Conservation (phyloP, 371 early-diverging fungal species). For the Mortierella sp. region DNA sequence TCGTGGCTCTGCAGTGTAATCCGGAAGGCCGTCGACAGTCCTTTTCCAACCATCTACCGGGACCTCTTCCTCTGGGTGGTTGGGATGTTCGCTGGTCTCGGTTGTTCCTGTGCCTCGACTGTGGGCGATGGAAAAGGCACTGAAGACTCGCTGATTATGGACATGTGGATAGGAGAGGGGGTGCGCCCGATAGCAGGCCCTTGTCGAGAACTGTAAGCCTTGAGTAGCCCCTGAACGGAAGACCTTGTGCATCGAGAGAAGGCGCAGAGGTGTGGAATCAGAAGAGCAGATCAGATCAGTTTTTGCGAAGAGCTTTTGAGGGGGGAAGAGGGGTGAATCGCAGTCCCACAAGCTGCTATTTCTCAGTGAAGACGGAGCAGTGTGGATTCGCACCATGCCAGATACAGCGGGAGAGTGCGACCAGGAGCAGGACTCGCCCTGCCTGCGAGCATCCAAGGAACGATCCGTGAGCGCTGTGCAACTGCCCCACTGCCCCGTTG, state of each 20-base stretch:
- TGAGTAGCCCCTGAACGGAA: constrained; percentile 6
- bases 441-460: too few species aligned
- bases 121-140: constrained; percentile 6
- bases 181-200: constrained; percentile 5
- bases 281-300: not conserved
- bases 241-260: constrained; percentile 16
- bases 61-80: not conserved
- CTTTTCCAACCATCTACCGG: constrained; percentile 44
- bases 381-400: too few species aligned
- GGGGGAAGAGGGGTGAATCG: not conserved
- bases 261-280: too few species aligned
- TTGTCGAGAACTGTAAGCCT: constrained; percentile 4
- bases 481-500: not conserved
- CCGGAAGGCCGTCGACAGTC: constrained; percentile 37
- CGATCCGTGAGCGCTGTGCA: too few species aligned
- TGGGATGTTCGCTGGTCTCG: constrained; percentile 1
- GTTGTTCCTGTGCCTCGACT: constrained; percentile 9
- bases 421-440: too few species aligned
- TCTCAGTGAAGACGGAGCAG: too few species aligned
- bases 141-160: constrained; percentile 2
- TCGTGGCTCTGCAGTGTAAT: constrained; percentile 51
- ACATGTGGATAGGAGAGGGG: not conserved
- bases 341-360: not conserved
- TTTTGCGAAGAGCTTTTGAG: not conserved
- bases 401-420: too few species aligned